A percentile compares a stretch with the other conserved stretches of the same genome.
phyloP scores from a whole-genome alignment of 177 flowering plant genomes.

The Telopea speciosissima region DNA sequence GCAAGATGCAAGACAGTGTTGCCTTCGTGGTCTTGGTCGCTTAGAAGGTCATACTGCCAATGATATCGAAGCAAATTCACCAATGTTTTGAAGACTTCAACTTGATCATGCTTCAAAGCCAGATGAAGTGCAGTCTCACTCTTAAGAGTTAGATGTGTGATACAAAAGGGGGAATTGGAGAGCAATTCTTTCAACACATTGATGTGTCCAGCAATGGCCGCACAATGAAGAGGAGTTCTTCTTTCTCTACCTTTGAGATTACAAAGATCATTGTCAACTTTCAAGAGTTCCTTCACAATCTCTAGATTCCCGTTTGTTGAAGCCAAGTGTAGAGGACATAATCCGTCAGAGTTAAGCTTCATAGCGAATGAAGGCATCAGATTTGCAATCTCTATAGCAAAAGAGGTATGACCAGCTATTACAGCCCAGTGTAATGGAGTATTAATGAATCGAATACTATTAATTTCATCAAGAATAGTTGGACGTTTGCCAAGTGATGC shows the following conservation, averaged over 20 bases:
- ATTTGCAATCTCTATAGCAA: background rate
- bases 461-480: background rate
- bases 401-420: background rate
- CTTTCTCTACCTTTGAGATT: slow-evolving; percentile 17
- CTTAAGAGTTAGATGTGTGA: slow-evolving; percentile 9
- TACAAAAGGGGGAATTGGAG: slow-evolving; percentile 3
- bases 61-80: background rate
- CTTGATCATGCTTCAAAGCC: slow-evolving; percentile 10
- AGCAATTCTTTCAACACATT: slow-evolving; percentile 12
- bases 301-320: slow-evolving; percentile 7
- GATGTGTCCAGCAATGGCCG: slow-evolving; percentile 10
- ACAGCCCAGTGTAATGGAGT: slow-evolving; percentile 7
- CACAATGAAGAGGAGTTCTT: slow-evolving; percentile 19
- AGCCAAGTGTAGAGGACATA: slow-evolving; percentile 21
- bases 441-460: background rate
- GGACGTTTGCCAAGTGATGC: too few relatives aligned
- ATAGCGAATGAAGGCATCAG: background rate
- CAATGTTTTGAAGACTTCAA: slow-evolving; percentile 14
- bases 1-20: slow-evolving; percentile 33
- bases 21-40: slow-evolving; percentile 22
- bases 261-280: slow-evolving; percentile 6
- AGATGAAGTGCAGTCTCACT: slow-evolving; percentile 25
- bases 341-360: slow-evolving; percentile 16
- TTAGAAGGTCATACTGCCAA: slow-evolving; percentile 1
- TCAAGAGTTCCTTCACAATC: slow-evolving; percentile 12